A percentile compares a stretch with the other conserved stretches of the same genome.
Evolutionary conservation across 805 yeast genomes (phyloP).

Genomic region (Kodamaea leandrae): DNA sequence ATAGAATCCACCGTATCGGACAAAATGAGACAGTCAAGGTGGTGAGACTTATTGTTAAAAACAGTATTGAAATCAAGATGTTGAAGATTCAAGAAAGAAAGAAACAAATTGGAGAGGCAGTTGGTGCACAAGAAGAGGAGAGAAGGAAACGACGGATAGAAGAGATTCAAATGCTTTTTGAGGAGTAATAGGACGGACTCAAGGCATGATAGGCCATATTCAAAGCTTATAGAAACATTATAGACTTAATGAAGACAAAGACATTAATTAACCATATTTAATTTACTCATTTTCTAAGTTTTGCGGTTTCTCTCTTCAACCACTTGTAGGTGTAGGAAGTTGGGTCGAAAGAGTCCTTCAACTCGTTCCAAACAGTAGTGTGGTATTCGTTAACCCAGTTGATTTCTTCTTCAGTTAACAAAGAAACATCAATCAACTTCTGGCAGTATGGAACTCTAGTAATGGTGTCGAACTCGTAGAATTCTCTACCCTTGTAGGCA

Average conservation of each 20-base stretch:
- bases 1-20: conserved; percentile 87
- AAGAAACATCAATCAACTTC: conserved; percentile 59
- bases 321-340: conserved; percentile 42
- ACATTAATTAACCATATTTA: neutral
- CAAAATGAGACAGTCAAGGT: conserved; percentile 73
- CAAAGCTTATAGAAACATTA: conserved; percentile 1
- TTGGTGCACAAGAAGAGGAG: conserved; percentile 73
- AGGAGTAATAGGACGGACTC: conserved; percentile 30
- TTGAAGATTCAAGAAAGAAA: conserved; percentile 82
- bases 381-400: conserved; percentile 71
- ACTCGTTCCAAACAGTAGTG: conserved; percentile 48
- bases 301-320: conserved; percentile 49
- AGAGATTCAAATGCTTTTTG: conserved; percentile 67
- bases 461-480: conserved; percentile 74
- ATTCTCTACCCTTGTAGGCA: conserved; percentile 51
- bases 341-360: conserved; percentile 40
- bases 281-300: conserved; percentile 14
- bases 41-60: conserved; percentile 74
- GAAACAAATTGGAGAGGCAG: conserved; percentile 74
- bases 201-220: no score
- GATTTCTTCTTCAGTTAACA: conserved; percentile 62
- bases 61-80: conserved; percentile 87
- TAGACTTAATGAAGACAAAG: no score
- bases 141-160: conserved; percentile 66
- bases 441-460: conserved; percentile 84